Conservation (phyloP, 23 red algal genomes). For the Pyropia haitanensis region DNA sequence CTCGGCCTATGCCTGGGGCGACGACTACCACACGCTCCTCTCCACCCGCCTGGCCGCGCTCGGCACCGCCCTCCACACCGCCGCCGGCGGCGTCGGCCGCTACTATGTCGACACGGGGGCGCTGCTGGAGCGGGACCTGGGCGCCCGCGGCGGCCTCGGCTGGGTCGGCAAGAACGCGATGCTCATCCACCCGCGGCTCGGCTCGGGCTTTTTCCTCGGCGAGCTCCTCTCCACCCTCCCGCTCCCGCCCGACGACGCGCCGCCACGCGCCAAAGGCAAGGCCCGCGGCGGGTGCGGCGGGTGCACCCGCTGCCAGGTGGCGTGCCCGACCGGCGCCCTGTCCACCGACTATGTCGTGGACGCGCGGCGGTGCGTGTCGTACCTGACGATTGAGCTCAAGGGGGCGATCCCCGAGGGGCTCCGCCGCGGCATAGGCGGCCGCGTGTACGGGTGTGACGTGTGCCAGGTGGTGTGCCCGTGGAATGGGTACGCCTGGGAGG, state of each 20-base stretch:
- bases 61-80: conserved; percentile 27
- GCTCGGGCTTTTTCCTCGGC: conserved; percentile 89
- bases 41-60: conserved; percentile 30
- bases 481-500: conserved; percentile 79
- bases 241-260: conserved; percentile 37
- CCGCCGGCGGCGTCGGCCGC: conserved; percentile 58
- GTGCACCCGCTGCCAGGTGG: conserved; percentile 50
- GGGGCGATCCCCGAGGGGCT: conserved; percentile 43
- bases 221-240: conserved; percentile 82
- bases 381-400: conserved; percentile 92
- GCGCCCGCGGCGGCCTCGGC: conserved; percentile 64
- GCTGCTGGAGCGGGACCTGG: conserved; percentile 81
- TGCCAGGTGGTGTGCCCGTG: conserved; percentile 96
- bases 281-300: conserved; percentile 49
- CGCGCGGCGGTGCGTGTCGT: conserved; percentile 81
- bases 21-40: conserved; percentile 76
- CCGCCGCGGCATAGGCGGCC: conserved; percentile 44
- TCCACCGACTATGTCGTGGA: conserved; percentile 59
- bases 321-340: conserved; percentile 85
- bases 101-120: conserved; percentile 97
- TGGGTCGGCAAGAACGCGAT: conserved; percentile 94
- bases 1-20: conserved; percentile 91
- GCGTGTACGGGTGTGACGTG: conserved; percentile 96
- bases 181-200: conserved; percentile 74
- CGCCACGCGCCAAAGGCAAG: conserved; percentile 4